These are phyloP conservation scores for Novakomyces olei DNA, from an alignment of 805 yeast genomes.

Conservation along the genomic window DNA sequence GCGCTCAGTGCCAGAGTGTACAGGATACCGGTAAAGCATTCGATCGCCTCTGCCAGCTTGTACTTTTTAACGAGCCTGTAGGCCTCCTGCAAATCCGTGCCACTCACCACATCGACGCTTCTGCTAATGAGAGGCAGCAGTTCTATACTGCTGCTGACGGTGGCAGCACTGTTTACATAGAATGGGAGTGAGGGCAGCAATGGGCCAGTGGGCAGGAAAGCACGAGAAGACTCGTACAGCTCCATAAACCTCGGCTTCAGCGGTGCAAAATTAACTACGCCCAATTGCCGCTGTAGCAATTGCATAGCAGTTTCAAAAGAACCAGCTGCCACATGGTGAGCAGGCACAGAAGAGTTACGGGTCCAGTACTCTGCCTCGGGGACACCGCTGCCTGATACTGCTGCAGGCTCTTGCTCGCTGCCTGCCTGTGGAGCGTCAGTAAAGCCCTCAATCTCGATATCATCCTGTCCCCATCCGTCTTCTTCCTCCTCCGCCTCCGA, in stretches of 20 bases:
- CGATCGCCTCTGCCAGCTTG: constrained; percentile 62
- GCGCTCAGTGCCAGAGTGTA: constrained; percentile 51
- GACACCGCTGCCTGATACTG: constrained; percentile 21
- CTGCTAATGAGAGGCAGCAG: constrained; percentile 42
- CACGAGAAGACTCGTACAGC: constrained; percentile 59
- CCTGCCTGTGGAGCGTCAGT: constrained; percentile 24
- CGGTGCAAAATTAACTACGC: constrained; percentile 71
- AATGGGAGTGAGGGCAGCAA: constrained; percentile 51
- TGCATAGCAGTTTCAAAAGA: constrained; percentile 91
- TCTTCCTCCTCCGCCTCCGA: constrained; percentile 12
- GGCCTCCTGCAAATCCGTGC: constrained; percentile 40
- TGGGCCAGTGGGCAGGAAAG: constrained; percentile 49
- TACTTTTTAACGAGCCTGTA: constrained; percentile 67
- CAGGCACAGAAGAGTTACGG: constrained; percentile 71
- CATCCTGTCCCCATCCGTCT: constrained; percentile 17
- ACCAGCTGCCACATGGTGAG: constrained; percentile 87
- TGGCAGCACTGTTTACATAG: constrained; percentile 36
- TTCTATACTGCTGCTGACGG: constrained; percentile 22
- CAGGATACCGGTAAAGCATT: constrained; percentile 53
- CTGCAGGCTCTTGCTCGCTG: constrained; percentile 35
- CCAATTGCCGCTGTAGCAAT: constrained; percentile 70
- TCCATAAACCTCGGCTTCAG: constrained; percentile 63
- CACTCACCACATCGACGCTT: constrained; percentile 45
- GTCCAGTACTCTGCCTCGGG: constrained; percentile 61
- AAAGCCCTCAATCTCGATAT: constrained; percentile 22